Base-by-base conservation (phyloP, 2,329 filamentous ascomycete genomes). In the Botrytis paeoniae region DNA sequence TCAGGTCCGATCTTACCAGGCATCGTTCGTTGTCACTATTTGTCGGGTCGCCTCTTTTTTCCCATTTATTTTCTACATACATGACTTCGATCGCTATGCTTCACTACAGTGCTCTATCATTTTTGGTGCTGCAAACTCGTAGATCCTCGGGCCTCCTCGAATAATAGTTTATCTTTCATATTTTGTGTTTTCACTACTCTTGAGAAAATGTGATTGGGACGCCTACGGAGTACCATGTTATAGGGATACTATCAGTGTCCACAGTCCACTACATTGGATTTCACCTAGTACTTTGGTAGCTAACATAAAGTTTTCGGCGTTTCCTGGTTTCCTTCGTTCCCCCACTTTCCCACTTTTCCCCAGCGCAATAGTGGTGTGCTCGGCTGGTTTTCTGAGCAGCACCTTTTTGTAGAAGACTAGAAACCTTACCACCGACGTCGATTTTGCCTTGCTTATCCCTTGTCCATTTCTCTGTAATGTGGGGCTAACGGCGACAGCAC, bases 391-490 rank as follows among this genome's bases (percentile, higher is more conserved):
- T 39, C 65, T 68, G 18, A 68, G 29, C 48, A 54, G 65, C 25
- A 41, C 48, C 37, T 37, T 54, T 51, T 57, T 68, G 32, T n/a
- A 68, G 65, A 68, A 68, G 41, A 22, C 9, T 39, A 41, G 7
- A 57, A 68, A 68, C 48, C 43, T 68, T 57, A 57, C 37, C 48
- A 64, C 41, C 25, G 32, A 71, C 69, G 69, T 71, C 59, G 32
- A 39, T 71, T 71, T 71, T 71, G 69, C 41, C 59, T 71, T 64
- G 43, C 45, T 71, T 25, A 57, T 57, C 65, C 48, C 65, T 68
- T 41, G 10, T 22, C 5, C 54, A 57, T 54, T 54, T 48, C 45
- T 20, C 35, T 39, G n/a, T 4, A 4, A 22, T 57, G n/a, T 68
- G 65, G 65, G 37, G 25, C 65, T 37, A 68, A 68, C 65, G 37